Evolutionary conservation across 2,329 filamentous ascomycete species (phyloP).

Genomic region (Aspergillus sp.): DNA sequence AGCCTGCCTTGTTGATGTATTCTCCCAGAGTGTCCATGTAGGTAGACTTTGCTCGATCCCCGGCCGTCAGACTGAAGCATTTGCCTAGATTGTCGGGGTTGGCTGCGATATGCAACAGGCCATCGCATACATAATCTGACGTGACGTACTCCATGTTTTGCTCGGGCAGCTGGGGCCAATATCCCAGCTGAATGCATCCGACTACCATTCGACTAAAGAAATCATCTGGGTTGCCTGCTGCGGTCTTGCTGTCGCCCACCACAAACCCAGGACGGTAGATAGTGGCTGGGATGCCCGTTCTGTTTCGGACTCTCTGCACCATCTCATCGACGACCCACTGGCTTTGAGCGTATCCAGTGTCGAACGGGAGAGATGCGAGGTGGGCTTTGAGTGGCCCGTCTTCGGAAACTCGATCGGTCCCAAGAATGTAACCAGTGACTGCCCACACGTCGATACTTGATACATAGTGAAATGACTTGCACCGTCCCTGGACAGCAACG

Average conservation of each 20-base stretch:
- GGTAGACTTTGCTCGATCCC: conserved; percentile 5
- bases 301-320: conserved; percentile 65
- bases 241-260: conserved; percentile 62
- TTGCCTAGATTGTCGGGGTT: conserved; percentile 7
- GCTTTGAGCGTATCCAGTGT: conserved; percentile 78
- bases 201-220: conserved; percentile 77
- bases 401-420: conserved; percentile 11
- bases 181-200: conserved; percentile 68
- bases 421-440: conserved; percentile 17
- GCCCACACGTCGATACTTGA: conserved; percentile 20
- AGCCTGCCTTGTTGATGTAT: not conserved
- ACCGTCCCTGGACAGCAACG: conserved; percentile 52
- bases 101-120: conserved; percentile 17
- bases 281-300: conserved; percentile 62
- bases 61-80: conserved; percentile 15
- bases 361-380: conserved; percentile 38
- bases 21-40: conserved; percentile 11
- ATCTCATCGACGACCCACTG: conserved; percentile 72
- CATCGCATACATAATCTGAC: conserved; percentile 17
- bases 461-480: conserved; percentile 18
- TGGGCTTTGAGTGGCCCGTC: conserved; percentile 15
- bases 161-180: conserved; percentile 17
- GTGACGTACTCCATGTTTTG: conserved; percentile 23
- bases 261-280: conserved; percentile 79
- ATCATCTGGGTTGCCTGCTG: conserved; percentile 67